These are phyloP conservation scores for Plasmodium knowlesi DNA, from an alignment of 169 alveolate species.

Conservation along the genomic window DNA sequence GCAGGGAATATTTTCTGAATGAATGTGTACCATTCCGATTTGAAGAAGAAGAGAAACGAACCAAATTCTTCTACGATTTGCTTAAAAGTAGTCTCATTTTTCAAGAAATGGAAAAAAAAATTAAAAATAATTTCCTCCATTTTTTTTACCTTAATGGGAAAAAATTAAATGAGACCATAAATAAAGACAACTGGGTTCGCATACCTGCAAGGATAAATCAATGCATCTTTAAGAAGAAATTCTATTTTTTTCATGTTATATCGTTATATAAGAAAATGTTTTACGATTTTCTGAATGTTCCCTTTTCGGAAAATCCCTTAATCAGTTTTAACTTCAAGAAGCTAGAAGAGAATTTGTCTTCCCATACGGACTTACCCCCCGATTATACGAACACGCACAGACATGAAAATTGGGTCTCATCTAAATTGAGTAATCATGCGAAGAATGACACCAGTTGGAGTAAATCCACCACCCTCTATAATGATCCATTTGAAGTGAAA, in stretches of 20 bases:
- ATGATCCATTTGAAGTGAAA: not conserved
- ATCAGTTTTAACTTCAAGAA: slow-evolving; percentile 35
- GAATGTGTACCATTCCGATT: not conserved
- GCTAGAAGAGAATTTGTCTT: slow-evolving; percentile 26
- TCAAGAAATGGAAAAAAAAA: slow-evolving; percentile 56
- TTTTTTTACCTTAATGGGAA: slow-evolving; percentile 16
- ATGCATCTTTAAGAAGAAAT: slow-evolving; percentile 17
- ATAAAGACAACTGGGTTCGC: slow-evolving; percentile 55
- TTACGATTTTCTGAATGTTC: slow-evolving; percentile 39
- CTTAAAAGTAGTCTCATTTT: slow-evolving; percentile 18
- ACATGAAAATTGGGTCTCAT: not conserved
- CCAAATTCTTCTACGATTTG: not conserved
- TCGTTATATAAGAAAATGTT: slow-evolving; percentile 47
- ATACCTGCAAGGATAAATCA: slow-evolving; percentile 47
- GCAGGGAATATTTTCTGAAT: slow-evolving; percentile 8
- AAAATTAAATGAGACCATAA: slow-evolving; percentile 49
- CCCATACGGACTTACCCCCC: not conserved
- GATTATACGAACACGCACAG: not conserved
- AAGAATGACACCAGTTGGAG: not conserved
- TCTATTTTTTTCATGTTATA: slow-evolving; percentile 23
- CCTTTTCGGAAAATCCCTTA: slow-evolving; percentile 63
- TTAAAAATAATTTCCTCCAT: slow-evolving; percentile 29
- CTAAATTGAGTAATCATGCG: not conserved
- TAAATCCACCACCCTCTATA: not conserved
- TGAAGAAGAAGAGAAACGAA: slow-evolving; percentile 3